Percentiles rank a stretch among this genome's conserved stretches.
phyloP scores from a whole-genome alignment of 352 stramenopile genomes.

The Globisporangium nagaii region DNA sequence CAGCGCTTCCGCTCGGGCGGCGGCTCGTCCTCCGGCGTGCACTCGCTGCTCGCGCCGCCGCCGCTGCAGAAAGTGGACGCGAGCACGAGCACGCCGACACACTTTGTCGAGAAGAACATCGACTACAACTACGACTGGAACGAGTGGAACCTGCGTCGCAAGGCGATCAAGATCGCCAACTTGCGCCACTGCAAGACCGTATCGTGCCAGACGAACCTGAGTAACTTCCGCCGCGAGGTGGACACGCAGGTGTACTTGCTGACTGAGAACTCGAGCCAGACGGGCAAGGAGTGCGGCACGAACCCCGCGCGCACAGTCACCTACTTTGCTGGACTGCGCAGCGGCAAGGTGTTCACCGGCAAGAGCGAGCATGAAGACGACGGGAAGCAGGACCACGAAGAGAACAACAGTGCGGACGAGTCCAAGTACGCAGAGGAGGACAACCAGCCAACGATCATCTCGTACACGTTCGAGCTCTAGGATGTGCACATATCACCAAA shows the following conservation, averaged over 20 bases:
- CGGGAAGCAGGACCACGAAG: slow-evolving; percentile 21
- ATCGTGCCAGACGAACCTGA: slow-evolving; percentile 85
- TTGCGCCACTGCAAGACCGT: slow-evolving; percentile 87
- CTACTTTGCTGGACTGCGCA: slow-evolving; percentile 71
- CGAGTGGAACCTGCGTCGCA: slow-evolving; percentile 89
- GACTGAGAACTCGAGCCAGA: slow-evolving; percentile 67
- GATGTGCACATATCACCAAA: not conserved
- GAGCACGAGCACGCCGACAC: slow-evolving; percentile 84
- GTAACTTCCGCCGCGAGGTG: slow-evolving; percentile 83
- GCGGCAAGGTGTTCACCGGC: slow-evolving; percentile 18
- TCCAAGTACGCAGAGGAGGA: slow-evolving; percentile 24
- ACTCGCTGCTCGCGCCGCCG: slow-evolving; percentile 49
- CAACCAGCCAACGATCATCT: slow-evolving; percentile 48
- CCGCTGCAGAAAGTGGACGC: slow-evolving; percentile 76
- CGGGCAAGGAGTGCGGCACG: slow-evolving; percentile 65
- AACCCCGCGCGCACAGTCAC: slow-evolving; percentile 78
- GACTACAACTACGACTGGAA: slow-evolving; percentile 94
- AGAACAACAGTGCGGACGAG: slow-evolving; percentile 13
- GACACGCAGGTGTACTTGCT: slow-evolving; percentile 88
- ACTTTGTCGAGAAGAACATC: slow-evolving; percentile 91
- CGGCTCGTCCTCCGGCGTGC: slow-evolving; percentile 27
- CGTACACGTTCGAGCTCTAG: slow-evolving; percentile 68
- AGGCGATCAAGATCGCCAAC: slow-evolving; percentile 90
- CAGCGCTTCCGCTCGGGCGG: slow-evolving; percentile 31
- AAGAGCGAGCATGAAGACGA: slow-evolving; percentile 15